These are phyloP conservation scores for Laguncularia racemosa DNA, from an alignment of 345 rosid species.

Conservation along the genomic window DNA sequence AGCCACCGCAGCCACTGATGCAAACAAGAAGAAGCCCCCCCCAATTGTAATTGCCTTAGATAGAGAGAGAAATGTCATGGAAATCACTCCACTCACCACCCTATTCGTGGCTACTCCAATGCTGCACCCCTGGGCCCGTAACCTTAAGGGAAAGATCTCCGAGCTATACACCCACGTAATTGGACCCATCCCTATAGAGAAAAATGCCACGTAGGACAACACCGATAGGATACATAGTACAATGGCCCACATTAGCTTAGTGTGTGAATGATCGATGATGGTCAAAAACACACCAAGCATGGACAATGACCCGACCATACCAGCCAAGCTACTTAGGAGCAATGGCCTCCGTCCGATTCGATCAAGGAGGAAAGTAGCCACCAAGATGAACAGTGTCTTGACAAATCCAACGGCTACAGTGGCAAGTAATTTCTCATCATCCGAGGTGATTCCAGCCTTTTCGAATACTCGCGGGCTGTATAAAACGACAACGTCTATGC, in stretches of 20 bases:
- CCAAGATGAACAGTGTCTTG: not conserved
- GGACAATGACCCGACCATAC: not conserved
- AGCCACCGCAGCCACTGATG: slow-evolving; percentile 34
- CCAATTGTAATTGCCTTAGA: slow-evolving; percentile 44
- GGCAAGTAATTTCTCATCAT: not conserved
- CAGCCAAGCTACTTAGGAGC: not conserved
- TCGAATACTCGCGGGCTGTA: slow-evolving; percentile 4
- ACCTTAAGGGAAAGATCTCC: slow-evolving; percentile 67
- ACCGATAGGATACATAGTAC: slow-evolving; percentile 43
- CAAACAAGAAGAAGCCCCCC: slow-evolving; percentile 62
- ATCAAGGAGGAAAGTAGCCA: not conserved
- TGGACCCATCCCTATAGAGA: slow-evolving; percentile 80
- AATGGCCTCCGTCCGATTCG: not conserved
- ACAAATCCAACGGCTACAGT: not conserved
- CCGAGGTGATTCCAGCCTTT: not conserved
- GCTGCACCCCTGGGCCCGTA: slow-evolving; percentile 70
- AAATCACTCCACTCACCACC: slow-evolving; percentile 53
- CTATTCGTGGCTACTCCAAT: slow-evolving; percentile 58
- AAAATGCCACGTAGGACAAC: slow-evolving; percentile 47
- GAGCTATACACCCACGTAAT: slow-evolving; percentile 66
- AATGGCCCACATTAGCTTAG: slow-evolving; percentile 48
- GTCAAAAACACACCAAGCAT: not conserved
- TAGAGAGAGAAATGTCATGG: slow-evolving; percentile 40
- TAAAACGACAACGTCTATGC: slow-evolving; percentile 21
- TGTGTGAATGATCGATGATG: slow-evolving; percentile 9